phyloP scores from a whole-genome alignment of 2,329 filamentous ascomycete genomes.

The Aspergillus sp. region DNA sequence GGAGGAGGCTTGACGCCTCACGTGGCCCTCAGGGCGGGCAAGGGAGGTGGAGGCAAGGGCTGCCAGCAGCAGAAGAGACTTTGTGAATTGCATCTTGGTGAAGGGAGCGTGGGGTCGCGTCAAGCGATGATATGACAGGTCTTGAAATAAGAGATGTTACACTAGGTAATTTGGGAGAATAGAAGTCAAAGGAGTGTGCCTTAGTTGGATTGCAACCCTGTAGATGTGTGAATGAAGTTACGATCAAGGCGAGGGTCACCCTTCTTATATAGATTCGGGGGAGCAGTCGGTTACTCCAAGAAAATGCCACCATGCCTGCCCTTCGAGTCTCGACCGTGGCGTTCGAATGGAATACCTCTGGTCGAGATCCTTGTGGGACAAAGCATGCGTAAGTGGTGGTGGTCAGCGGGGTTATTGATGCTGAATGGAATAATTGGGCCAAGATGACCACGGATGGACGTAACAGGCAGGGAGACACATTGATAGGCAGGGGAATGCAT shows the following conservation, averaged over 20 bases:
- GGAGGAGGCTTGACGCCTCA: constrained; percentile 19
- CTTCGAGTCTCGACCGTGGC: constrained; percentile 4
- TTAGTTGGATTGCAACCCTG: constrained; percentile 1
- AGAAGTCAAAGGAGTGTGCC: constrained; percentile 10
- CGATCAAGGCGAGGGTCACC: background rate
- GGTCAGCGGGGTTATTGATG: background rate
- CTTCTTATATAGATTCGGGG: constrained; percentile 3
- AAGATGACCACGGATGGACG: background rate
- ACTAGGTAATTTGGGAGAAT: constrained; percentile 6
- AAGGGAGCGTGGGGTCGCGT: constrained; percentile 10
- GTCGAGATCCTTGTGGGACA: background rate
- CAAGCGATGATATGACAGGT: constrained; percentile 7
- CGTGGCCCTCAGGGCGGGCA: constrained; percentile 20
- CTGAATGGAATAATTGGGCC: background rate
- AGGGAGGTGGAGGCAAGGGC: constrained; percentile 27
- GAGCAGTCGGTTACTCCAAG: background rate
- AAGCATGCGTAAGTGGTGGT: constrained; percentile 6
- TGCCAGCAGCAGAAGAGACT: constrained; percentile 33
- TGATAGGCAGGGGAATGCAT: background rate
- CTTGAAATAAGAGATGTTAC: constrained; percentile 2
- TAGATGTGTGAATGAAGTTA: background rate
- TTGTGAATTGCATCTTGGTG: constrained; percentile 29
- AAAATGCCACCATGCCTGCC: background rate
- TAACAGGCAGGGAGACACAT: no score
- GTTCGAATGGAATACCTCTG: background rate